These are phyloP conservation scores for Castanospermum australe DNA, from an alignment of 306 rosid species.

Conservation along the genomic window DNA sequence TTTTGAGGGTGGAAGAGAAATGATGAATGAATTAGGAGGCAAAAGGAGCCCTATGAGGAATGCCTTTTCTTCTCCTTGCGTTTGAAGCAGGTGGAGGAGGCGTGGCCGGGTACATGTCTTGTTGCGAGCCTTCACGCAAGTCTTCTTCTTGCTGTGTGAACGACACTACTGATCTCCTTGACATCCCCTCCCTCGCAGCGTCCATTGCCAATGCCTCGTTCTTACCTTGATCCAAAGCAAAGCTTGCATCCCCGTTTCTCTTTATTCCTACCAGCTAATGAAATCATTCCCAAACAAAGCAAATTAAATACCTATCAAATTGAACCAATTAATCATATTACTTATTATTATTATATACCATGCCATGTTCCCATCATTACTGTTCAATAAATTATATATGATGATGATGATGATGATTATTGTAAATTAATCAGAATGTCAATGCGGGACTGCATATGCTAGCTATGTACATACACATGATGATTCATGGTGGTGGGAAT, in stretches of 20 bases:
- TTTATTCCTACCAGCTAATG: constrained; percentile 74
- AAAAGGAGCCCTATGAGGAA: constrained; percentile 95
- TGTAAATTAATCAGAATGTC: constrained; percentile 5
- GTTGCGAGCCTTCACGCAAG: constrained; percentile 81
- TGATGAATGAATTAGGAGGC: constrained; percentile 53
- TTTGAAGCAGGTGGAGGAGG: constrained; percentile 78
- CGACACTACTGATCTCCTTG: constrained; percentile 37
- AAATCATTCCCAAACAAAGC: constrained; percentile 17
- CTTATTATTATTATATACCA: not conserved
- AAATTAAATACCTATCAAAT: not conserved
- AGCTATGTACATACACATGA: not conserved
- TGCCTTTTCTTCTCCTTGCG: constrained; percentile 94
- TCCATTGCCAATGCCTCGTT: constrained; percentile 45
- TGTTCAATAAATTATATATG: not conserved
- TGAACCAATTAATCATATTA: not conserved
- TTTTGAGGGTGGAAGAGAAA: not conserved
- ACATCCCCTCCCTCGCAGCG: constrained; percentile 46
- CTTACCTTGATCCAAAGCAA: constrained; percentile 54
- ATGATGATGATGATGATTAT: not conserved
- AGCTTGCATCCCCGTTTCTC: constrained; percentile 80
- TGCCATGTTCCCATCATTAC: constrained; percentile 24
- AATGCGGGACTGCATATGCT: constrained; percentile 4
- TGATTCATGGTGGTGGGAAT: constrained; percentile 21
- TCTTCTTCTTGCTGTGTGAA: constrained; percentile 45
- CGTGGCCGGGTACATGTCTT: constrained; percentile 71